phyloP scores from a whole-genome alignment of 2,329 filamentous ascomycete species.

The Trichoderma simmonsii region DNA sequence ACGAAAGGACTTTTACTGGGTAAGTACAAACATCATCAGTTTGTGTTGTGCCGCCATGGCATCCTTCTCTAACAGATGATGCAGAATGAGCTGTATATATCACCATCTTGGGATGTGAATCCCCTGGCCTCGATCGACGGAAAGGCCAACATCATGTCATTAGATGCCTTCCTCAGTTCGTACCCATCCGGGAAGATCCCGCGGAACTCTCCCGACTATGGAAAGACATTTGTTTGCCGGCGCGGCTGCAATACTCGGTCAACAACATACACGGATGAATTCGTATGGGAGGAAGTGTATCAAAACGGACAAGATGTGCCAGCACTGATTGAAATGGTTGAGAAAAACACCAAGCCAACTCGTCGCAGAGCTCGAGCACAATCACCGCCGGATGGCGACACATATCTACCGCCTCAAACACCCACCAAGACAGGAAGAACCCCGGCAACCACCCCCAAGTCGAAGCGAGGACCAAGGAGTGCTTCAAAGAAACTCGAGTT shows the following conservation, averaged over 20 bases:
- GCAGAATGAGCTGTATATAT: slow-evolving; percentile 89
- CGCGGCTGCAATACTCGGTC: slow-evolving; percentile 86
- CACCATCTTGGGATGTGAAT: slow-evolving; percentile 81
- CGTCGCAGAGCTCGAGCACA: slow-evolving; percentile 32
- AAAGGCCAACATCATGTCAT: slow-evolving; percentile 77
- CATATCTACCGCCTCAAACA: slow-evolving; percentile 37
- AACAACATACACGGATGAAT: slow-evolving; percentile 87
- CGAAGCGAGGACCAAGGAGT: slow-evolving; percentile 31
- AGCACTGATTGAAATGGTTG: slow-evolving; percentile 63
- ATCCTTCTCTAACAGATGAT: background rate
- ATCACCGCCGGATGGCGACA: slow-evolving; percentile 32
- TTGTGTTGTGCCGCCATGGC: background rate
- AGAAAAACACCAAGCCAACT: slow-evolving; percentile 69
- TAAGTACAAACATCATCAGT: slow-evolving; percentile 35
- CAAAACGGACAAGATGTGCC: slow-evolving; percentile 62
- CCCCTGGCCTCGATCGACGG: slow-evolving; percentile 86
- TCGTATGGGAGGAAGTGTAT: slow-evolving; percentile 86
- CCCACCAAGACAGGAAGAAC: slow-evolving; percentile 36
- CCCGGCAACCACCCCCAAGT: slow-evolving; percentile 31
- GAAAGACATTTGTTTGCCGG: slow-evolving; percentile 86
- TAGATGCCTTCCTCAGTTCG: slow-evolving; percentile 59
- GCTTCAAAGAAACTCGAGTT: slow-evolving; percentile 77
- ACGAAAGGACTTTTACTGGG: slow-evolving; percentile 70
- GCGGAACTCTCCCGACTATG: slow-evolving; percentile 68
- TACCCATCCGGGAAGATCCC: slow-evolving; percentile 76